Base-by-base conservation (phyloP, 148 eudicot species). In the Diospyros lotus region DNA sequence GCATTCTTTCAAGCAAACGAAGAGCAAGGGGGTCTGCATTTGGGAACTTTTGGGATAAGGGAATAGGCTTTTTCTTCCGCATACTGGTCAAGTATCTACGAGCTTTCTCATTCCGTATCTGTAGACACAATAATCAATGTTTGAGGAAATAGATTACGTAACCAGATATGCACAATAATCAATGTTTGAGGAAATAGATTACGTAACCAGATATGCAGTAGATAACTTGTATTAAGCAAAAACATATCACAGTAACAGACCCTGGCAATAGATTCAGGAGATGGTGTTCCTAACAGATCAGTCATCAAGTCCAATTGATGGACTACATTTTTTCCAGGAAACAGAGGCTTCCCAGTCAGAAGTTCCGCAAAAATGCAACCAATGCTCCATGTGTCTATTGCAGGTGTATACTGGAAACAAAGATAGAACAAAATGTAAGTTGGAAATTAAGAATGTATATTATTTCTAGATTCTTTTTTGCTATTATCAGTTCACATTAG, bases 301-400 rank as follows among this genome's bases (percentile, higher is more conserved):
- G 93, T 89, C 88, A 91, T 91, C 61, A 91, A 79, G 73, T 91
- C 96, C 79, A 91, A 80, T 72, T 91, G 96, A 78, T 91, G 96
- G 74, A 91, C 96, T 69, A 91, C 93, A 86, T 86, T 91, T 76
- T 89, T 91, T 9, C 96, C 96, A 60, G 96, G 96, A 75, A 91
- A 91, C 2, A 89, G 82, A 69, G 96, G 96, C 77, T 89, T 91
- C 59, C 96, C 96, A 45, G 93, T 89, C 51, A 91, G 80, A 74
- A 91, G 87, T 78, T 91, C 96, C 1, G 93, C 83, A 87, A 91
- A 91, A 71, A 91, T 91, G 86, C 96, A 89, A 42, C 96, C 96
- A 45, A 91, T 91, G 81, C 96, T 89, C 96, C 96, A 91, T 74
- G 86, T 91, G 76, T 91, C 96, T 61, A 91, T 91, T 53, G 93